Evolutionary conservation across 371 early-diverging fungal genomes (phyloP).

Genomic region (Mortierella sp.): DNA sequence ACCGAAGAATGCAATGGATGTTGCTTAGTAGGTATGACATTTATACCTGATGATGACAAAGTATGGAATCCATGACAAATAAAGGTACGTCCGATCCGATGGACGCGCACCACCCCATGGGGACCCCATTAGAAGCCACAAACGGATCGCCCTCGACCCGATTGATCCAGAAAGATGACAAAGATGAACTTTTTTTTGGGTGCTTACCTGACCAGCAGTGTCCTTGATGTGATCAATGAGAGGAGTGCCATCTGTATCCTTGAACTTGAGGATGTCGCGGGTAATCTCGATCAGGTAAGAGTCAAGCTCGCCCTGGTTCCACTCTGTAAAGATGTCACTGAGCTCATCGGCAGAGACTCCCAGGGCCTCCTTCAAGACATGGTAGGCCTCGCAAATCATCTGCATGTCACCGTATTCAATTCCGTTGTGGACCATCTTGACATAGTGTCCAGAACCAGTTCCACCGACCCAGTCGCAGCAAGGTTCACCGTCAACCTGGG

Average conservation of each 20-base stretch:
- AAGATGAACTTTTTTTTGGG: too few relatives aligned
- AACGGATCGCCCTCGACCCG: too few relatives aligned
- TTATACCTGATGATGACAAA: too few relatives aligned
- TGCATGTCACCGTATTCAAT: slow-evolving; percentile 99
- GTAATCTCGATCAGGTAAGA: slow-evolving; percentile 98
- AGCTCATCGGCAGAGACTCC: slow-evolving; percentile 88
- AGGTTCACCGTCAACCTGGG: slow-evolving; percentile 87
- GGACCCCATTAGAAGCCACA: too few relatives aligned
- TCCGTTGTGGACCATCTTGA: slow-evolving; percentile 99
- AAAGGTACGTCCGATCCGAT: too few relatives aligned
- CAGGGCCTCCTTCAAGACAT: slow-evolving; percentile 88
- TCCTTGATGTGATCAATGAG: slow-evolving; percentile 97
- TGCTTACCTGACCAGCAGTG: slow-evolving; percentile 91
- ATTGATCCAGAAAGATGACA: too few relatives aligned
- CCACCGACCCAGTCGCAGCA: slow-evolving; percentile 99
- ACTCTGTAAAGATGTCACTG: slow-evolving; percentile 87
- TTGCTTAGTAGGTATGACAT: too few relatives aligned
- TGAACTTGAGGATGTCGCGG: slow-evolving; percentile 90
- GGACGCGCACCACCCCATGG: too few relatives aligned
- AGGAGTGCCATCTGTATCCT: slow-evolving; percentile 86
- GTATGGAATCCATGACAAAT: too few relatives aligned
- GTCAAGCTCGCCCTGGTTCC: slow-evolving; percentile 96
- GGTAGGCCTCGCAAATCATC: slow-evolving; percentile 97
- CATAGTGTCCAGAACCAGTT: slow-evolving; percentile 98
- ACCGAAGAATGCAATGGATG: too few relatives aligned